These are phyloP conservation scores for Dichotomocladium elegans DNA, from an alignment of 371 early-diverging fungal species.

Conservation along the genomic window DNA sequence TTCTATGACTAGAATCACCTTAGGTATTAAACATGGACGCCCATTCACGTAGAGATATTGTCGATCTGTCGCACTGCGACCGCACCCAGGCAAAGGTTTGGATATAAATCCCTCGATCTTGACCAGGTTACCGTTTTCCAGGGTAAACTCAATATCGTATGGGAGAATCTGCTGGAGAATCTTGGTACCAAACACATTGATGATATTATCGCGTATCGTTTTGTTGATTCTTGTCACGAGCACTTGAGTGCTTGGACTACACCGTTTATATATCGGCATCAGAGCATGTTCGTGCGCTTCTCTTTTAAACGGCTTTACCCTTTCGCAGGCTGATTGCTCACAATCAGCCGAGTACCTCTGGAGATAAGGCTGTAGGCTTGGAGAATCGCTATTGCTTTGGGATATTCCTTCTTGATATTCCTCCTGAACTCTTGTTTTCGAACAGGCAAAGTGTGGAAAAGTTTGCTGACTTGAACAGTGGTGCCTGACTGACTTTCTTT, in stretches of 20 bases:
- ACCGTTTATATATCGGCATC: background rate
- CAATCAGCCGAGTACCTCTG: constrained; percentile 60
- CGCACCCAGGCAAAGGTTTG: constrained; percentile 62
- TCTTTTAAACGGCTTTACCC: constrained; percentile 34
- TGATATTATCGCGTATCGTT: constrained; percentile 63
- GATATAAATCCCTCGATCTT: constrained; percentile 59
- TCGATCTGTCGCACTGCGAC: constrained; percentile 74
- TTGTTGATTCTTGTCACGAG: constrained; percentile 62
- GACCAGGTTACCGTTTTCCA: background rate
- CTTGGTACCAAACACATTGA: constrained; percentile 73
- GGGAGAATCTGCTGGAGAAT: constrained; percentile 49
- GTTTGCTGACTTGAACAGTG: constrained; percentile 67
- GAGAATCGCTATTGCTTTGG: constrained; percentile 73
- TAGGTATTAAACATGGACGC: constrained; percentile 82
- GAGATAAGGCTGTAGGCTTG: constrained; percentile 86
- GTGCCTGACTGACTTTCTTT: constrained; percentile 65
- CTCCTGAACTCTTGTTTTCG: constrained; percentile 83
- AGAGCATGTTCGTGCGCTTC: background rate
- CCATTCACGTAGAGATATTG: constrained; percentile 89
- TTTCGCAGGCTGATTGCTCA: constrained; percentile 63
- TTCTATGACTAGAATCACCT: constrained; percentile 31
- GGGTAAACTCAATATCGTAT: constrained; percentile 37
- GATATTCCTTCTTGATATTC: constrained; percentile 77
- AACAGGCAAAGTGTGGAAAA: constrained; percentile 90
- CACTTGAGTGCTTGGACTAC: constrained; percentile 11